A percentile compares a stretch with the other conserved stretches of the same genome.
These are phyloP conservation scores for Colletotrichum sansevieriae DNA, from an alignment of 2,329 filamentous ascomycete species.

Conservation along the genomic window DNA sequence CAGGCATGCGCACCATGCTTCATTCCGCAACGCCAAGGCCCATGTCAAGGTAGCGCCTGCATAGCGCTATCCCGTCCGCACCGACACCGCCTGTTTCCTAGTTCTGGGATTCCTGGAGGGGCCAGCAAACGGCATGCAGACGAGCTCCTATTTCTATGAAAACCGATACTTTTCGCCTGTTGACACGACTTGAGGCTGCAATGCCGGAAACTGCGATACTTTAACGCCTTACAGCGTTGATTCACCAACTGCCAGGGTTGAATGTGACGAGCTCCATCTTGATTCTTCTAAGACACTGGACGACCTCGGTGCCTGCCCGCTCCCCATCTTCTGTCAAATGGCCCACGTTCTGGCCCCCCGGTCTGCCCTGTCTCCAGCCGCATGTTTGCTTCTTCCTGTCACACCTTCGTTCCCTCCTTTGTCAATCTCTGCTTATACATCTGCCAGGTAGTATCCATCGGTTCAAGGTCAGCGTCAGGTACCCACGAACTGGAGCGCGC, in stretches of 20 bases:
- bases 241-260: not conserved
- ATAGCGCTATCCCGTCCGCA: conserved; percentile 16
- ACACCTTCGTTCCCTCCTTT: conserved; percentile 36
- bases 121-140: not conserved
- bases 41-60: conserved; percentile 1
- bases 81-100: conserved; percentile 23
- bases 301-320: conserved; percentile 13
- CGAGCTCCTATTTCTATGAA: not conserved
- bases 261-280: conserved; percentile 12
- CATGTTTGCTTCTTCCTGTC: conserved; percentile 36
- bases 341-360: conserved; percentile 35
- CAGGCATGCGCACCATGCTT: conserved; percentile 20
- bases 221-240: not conserved
- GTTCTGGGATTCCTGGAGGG: conserved; percentile 1
- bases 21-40: conserved; percentile 11
- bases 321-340: conserved; percentile 17
- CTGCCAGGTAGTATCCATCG: conserved; percentile 12
- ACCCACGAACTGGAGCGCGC: not conserved
- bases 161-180: not conserved
- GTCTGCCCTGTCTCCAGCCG: conserved; percentile 32
- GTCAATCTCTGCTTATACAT: conserved; percentile 31
- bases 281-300: too few species aligned
- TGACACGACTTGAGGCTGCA: not conserved
- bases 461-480: conserved; percentile 5
- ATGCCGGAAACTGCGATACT: not conserved